Conservation (phyloP, 78 protist species). For the Guillardia theta region DNA sequence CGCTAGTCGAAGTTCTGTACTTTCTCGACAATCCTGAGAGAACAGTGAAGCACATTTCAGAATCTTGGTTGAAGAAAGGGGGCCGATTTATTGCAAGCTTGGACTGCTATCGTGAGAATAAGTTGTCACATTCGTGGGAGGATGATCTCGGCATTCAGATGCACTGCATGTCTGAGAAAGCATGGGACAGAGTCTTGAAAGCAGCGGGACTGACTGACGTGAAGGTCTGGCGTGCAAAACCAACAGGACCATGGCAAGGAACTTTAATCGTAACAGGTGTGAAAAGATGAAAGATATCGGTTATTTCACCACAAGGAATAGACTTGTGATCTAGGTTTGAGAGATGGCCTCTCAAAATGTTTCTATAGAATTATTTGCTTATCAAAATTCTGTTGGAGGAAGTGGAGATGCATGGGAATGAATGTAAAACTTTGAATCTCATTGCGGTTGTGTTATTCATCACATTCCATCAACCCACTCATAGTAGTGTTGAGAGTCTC, state of each 20-base stretch:
- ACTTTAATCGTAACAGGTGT: not conserved
- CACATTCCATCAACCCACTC: too few species aligned
- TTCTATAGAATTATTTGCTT: too few species aligned
- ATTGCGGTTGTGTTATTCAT: too few species aligned
- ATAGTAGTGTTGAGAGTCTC: too few species aligned
- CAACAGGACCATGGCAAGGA: not conserved
- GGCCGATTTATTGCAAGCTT: not conserved
- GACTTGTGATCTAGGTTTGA: too few species aligned
- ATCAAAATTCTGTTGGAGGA: too few species aligned
- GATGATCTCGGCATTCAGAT: not conserved
- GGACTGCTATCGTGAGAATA: not conserved
- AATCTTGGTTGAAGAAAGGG: not conserved
- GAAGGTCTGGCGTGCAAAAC: not conserved
- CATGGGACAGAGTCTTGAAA: not conserved
- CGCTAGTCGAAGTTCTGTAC: not conserved
- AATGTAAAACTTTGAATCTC: too few species aligned
- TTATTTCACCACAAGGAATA: too few species aligned
- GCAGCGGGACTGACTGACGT: not conserved
- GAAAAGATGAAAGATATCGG: too few species aligned
- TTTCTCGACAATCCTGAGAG: not conserved
- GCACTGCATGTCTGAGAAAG: not conserved
- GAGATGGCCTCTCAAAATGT: too few species aligned
- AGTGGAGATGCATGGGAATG: too few species aligned
- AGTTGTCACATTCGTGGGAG: slow-evolving; percentile 8
- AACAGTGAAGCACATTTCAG: not conserved